Evolutionary conservation across 345 rosid species (phyloP).

Genomic region (Salix brachista): DNA sequence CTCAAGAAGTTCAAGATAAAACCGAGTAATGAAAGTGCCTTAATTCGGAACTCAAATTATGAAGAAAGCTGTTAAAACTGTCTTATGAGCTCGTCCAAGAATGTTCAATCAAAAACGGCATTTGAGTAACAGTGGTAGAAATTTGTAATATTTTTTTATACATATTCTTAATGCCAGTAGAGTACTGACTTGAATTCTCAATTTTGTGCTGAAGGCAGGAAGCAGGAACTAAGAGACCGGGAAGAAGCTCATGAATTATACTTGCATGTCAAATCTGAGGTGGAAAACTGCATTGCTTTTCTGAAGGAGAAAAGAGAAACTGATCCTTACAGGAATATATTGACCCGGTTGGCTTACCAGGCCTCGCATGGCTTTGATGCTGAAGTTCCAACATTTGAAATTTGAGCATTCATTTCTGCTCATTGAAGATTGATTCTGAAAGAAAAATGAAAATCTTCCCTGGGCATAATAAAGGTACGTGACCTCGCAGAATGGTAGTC

Average conservation of each 20-base stretch:
- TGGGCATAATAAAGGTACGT: too few species aligned
- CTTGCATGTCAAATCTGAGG: slow-evolving; percentile 58
- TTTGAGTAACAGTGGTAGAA: too few species aligned
- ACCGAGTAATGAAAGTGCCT: too few species aligned
- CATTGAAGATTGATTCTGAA: neutral
- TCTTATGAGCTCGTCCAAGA: too few species aligned
- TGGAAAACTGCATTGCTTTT: slow-evolving; percentile 47
- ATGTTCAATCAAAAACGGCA: too few species aligned
- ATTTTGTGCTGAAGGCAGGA: slow-evolving; percentile 37
- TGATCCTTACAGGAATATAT: slow-evolving; percentile 61
- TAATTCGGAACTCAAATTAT: too few species aligned
- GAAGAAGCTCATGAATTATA: slow-evolving; percentile 58
- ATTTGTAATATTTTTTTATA: neutral
- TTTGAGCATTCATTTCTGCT: slow-evolving; percentile 22
- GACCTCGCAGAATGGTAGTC: too few species aligned
- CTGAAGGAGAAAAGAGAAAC: slow-evolving; percentile 58
- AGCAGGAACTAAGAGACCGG: slow-evolving; percentile 43
- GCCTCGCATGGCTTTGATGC: slow-evolving; percentile 44
- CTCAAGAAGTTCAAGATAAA: too few species aligned
- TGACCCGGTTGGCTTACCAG: slow-evolving; percentile 46
- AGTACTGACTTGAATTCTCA: neutral
- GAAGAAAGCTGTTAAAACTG: too few species aligned
- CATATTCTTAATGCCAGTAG: neutral
- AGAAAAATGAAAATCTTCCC: too few species aligned
- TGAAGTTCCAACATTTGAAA: slow-evolving; percentile 58